A percentile compares a stretch with the other conserved stretches of the same genome.
These are phyloP conservation scores for Phenoliferia sp. DNA, from an alignment of 1,284 basidiomycete species.

Conservation along the genomic window DNA sequence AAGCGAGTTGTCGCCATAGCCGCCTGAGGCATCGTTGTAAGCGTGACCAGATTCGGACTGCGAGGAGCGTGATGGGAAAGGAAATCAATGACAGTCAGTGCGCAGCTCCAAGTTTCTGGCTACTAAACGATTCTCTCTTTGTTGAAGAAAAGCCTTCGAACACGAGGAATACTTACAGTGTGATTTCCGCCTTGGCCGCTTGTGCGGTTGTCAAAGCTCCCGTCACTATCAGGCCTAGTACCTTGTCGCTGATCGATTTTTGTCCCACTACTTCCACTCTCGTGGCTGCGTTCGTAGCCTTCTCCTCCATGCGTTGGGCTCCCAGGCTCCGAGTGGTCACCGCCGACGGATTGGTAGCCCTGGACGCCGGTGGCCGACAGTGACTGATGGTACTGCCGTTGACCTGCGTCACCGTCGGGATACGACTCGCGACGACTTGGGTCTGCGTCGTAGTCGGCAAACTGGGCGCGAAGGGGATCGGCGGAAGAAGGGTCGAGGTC, in stretches of 20 bases:
- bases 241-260: conserved; percentile 21
- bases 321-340: conserved; percentile 30
- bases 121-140: no score
- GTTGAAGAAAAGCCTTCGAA: no score
- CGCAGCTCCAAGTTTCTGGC: no score
- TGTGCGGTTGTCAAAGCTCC: conserved; percentile 24
- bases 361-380: conserved; percentile 29
- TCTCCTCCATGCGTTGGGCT: conserved; percentile 19
- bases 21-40: conserved; percentile 11
- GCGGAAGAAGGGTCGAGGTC: conserved; percentile 18
- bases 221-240: conserved; percentile 30
- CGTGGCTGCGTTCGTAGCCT: conserved; percentile 33
- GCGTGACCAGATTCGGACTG: conserved; percentile 33
- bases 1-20: conserved; percentile 10
- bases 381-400: conserved; percentile 32
- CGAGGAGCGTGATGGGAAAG: not conserved
- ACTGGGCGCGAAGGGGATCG: conserved; percentile 13
- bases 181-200: not conserved
- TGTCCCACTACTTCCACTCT: conserved; percentile 29
- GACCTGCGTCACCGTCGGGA: conserved; percentile 31
- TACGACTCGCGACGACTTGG: conserved; percentile 24
- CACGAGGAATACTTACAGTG: conserved; percentile 6
- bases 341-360: conserved; percentile 30
- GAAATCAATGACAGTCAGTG: not conserved
- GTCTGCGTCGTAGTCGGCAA: conserved; percentile 2